Evolutionary conservation across 2,329 filamentous ascomycete species (phyloP).

Genomic region (Aurifilum marmelostoma): DNA sequence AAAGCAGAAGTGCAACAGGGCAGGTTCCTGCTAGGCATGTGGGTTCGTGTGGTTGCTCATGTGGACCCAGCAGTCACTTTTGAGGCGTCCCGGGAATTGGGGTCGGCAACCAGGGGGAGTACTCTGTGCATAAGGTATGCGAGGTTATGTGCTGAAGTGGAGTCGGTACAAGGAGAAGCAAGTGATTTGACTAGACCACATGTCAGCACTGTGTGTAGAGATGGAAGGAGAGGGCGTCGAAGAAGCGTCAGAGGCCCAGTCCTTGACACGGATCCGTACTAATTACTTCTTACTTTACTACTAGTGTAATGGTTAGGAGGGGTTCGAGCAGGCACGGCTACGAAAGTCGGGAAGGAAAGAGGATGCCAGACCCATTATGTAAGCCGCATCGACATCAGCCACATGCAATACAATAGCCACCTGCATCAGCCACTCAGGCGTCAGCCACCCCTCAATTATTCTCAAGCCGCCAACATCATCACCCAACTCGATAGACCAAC

Average conservation of each 20-base stretch:
- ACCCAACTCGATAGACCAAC: too few relatives aligned
- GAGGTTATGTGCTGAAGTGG: not conserved
- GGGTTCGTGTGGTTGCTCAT: not conserved
- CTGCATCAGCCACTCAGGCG: not conserved
- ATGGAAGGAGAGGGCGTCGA: not conserved
- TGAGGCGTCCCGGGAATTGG: constrained; percentile 12
- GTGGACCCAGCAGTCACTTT: too few relatives aligned
- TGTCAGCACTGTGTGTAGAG: not conserved
- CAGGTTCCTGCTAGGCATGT: not conserved
- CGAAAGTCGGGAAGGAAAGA: not conserved
- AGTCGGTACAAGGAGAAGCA: too few relatives aligned
- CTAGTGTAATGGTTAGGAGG: not conserved
- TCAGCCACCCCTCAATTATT: not conserved
- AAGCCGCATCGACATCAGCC: not conserved
- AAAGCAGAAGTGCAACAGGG: not conserved
- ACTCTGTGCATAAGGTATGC: not conserved
- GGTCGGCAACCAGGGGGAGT: constrained; percentile 6
- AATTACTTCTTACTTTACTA: not conserved
- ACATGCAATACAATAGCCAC: not conserved
- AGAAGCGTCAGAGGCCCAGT: not conserved
- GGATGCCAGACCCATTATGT: not conserved
- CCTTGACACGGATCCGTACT: not conserved
- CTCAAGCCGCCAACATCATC: not conserved
- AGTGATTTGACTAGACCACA: not conserved
- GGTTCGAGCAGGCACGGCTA: not conserved